Conservation (phyloP, 257 asterid species). For the Oldenlandia corymbosa region DNA sequence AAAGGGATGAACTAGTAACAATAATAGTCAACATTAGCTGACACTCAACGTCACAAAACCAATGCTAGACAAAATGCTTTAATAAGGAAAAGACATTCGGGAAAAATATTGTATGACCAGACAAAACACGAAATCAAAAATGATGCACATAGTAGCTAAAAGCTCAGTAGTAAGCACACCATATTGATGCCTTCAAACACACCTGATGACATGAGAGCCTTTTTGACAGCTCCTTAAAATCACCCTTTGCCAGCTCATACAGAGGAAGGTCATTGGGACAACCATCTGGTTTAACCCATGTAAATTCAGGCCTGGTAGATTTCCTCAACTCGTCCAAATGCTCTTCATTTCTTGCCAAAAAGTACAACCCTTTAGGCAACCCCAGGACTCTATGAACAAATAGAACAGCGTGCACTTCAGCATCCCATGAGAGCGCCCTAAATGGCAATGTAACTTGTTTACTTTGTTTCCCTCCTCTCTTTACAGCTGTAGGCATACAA, state of each 20-base stretch:
- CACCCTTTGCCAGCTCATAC: constrained; percentile 62
- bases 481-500: constrained; percentile 71
- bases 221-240: constrained; percentile 53
- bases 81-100: neutral
- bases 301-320: constrained; percentile 59
- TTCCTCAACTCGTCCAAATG: constrained; percentile 57
- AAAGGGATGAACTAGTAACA: neutral
- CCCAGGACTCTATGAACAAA: constrained; percentile 87
- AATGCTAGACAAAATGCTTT: neutral
- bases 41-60: neutral
- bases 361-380: constrained; percentile 69
- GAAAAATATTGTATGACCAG: neutral
- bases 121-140: neutral
- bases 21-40: neutral
- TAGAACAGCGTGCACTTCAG: constrained; percentile 66
- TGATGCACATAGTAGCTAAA: neutral
- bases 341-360: constrained; percentile 72
- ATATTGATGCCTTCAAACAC: neutral
- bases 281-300: constrained; percentile 76
- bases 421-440: constrained; percentile 75
- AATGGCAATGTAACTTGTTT: constrained; percentile 67
- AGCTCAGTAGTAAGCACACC: neutral
- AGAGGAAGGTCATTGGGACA: constrained; percentile 80
- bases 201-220: constrained; percentile 89
- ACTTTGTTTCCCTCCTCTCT: constrained; percentile 39